phyloP scores from a whole-genome alignment of 2,329 filamentous ascomycete species.

The Fusarium sp. region DNA sequence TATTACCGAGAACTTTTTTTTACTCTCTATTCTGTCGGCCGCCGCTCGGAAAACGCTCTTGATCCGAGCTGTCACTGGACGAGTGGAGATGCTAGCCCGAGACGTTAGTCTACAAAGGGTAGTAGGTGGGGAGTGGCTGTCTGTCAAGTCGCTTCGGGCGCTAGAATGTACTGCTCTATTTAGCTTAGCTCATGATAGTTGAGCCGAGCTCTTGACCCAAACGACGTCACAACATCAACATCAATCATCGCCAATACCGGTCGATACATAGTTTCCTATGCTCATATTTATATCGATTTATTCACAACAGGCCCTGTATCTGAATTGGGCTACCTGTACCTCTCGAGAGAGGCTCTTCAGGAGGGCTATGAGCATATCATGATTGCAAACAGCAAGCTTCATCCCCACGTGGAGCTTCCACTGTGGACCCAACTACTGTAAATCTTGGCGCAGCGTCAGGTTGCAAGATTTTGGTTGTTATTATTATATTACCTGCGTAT shows the following conservation, averaged over 20 bases:
- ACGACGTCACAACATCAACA: slow-evolving; percentile 32
- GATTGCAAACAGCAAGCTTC: slow-evolving; percentile 20
- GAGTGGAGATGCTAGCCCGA: slow-evolving; percentile 11
- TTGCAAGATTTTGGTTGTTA: slow-evolving; percentile 15
- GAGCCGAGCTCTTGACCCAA: slow-evolving; percentile 12
- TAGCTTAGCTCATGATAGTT: slow-evolving; percentile 5
- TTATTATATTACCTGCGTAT: background rate
- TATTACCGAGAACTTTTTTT: slow-evolving; percentile 31
- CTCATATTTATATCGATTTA: background rate
- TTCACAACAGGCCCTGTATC: accelerated
- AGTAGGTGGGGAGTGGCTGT: slow-evolving; percentile 24
- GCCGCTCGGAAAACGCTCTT: slow-evolving; percentile 42
- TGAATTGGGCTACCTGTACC: accelerated
- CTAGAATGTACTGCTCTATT: slow-evolving; percentile 17
- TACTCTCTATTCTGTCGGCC: slow-evolving; percentile 29
- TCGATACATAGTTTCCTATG: background rate
- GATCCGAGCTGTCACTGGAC: slow-evolving; percentile 39
- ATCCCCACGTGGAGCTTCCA: slow-evolving; percentile 21
- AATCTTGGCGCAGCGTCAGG: slow-evolving; percentile 24
- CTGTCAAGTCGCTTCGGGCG: slow-evolving; percentile 14
- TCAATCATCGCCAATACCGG: background rate
- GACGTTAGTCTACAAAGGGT: slow-evolving; percentile 9
- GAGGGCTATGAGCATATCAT: slow-evolving; percentile 14
- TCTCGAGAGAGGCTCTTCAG: accelerated
- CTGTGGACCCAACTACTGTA: slow-evolving; percentile 9